A percentile compares a stretch with the other conserved stretches of the same genome.
Conservation (phyloP, 139 green algal genomes). For the Auxenochlorella pyrenoidosa region DNA sequence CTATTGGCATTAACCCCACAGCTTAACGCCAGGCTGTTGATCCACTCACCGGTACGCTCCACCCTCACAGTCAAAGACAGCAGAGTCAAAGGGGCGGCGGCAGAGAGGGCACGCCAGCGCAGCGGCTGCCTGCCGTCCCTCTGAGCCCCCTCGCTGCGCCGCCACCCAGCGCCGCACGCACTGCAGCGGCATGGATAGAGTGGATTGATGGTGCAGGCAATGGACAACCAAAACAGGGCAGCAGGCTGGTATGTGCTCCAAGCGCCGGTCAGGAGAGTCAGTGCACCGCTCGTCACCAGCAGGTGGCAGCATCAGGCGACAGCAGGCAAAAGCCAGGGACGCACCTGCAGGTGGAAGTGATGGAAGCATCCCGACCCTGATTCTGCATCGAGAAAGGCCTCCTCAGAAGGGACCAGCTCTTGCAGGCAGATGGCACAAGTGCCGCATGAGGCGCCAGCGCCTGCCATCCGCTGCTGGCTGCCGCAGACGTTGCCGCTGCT, state of each 20-base stretch:
- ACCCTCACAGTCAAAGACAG: conserved; percentile 39
- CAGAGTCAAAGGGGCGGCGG: conserved; percentile 25
- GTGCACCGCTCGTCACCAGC: too few species aligned
- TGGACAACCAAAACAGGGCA: not conserved
- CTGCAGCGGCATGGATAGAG: not conserved
- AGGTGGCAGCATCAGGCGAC: too few species aligned
- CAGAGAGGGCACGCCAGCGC: conserved; percentile 39
- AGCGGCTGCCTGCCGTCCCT: not conserved
- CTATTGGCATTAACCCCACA: too few species aligned
- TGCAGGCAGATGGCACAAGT: conserved; percentile 37
- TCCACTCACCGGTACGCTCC: conserved; percentile 24
- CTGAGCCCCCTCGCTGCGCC: not conserved
- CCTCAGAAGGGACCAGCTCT: not conserved
- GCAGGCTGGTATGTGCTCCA: not conserved
- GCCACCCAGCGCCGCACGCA: conserved; percentile 40
- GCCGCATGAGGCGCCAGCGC: not conserved
- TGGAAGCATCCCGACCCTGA: too few species aligned
- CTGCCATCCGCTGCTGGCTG: not conserved
- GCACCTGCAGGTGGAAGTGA: conserved; percentile 33
- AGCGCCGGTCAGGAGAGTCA: not conserved
- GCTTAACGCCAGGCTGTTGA: too few species aligned
- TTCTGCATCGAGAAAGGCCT: conserved; percentile 45
- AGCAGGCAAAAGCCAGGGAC: not conserved
- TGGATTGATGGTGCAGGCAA: not conserved
- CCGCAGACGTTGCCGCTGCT: not conserved